Evolutionary conservation across 495 filamentous ascomycete species (phyloP).

Genomic region (Podospora australis): DNA sequence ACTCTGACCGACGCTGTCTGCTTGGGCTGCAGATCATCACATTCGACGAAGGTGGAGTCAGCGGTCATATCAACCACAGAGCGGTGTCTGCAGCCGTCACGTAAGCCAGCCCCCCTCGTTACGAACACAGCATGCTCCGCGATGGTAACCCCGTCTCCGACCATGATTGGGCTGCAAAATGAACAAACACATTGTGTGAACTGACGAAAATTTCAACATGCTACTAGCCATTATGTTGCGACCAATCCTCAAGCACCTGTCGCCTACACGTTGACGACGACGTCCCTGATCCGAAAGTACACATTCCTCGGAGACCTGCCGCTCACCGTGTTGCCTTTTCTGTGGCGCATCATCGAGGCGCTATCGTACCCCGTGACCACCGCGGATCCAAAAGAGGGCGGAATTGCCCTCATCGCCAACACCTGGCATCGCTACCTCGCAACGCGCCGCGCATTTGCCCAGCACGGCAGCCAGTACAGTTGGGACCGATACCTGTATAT

Average conservation of each 20-base stretch:
- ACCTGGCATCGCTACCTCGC: conserved; percentile 30
- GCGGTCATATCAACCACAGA: conserved; percentile 38
- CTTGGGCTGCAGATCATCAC: conserved; percentile 33
- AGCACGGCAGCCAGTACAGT: conserved; percentile 34
- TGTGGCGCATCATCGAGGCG: conserved; percentile 31
- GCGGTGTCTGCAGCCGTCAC: conserved; percentile 38
- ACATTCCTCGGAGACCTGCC: conserved; percentile 34
- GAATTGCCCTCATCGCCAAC: conserved; percentile 29
- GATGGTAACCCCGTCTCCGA: too few species aligned
- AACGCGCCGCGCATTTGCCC: conserved; percentile 30
- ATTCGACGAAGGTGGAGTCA: conserved; percentile 37
- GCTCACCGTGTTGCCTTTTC: conserved; percentile 32
- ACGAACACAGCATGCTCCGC: not conserved
- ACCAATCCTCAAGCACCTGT: conserved; percentile 27
- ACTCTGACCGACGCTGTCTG: too few species aligned
- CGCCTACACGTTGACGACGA: conserved; percentile 32
- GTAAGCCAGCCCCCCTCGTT: conserved; percentile 16
- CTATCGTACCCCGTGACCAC: conserved; percentile 24
- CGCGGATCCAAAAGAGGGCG: conserved; percentile 17
- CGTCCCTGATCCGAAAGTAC: conserved; percentile 33
- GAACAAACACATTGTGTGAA: not conserved
- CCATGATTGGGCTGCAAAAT: too few species aligned
- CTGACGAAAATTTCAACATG: conserved; percentile 4
- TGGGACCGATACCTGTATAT: conserved; percentile 41
- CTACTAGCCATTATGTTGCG: conserved; percentile 28